Percentiles rank a stretch among this genome's conserved stretches.
These are phyloP conservation scores for Chytriomyces sp. DNA, from an alignment of 192 early-diverging fungal species.

Conservation along the genomic window DNA sequence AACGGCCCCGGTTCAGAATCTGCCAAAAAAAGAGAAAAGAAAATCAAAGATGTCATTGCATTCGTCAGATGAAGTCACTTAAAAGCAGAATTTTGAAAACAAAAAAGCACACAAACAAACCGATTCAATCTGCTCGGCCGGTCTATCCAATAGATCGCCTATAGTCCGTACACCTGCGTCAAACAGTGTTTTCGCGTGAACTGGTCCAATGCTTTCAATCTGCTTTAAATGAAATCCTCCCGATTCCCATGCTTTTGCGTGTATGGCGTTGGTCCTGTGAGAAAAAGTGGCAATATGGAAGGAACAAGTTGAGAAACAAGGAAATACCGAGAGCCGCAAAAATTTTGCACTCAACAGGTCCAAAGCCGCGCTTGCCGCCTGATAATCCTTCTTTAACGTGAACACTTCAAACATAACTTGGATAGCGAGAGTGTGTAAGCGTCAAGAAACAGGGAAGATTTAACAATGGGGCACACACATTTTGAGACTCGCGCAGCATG, in stretches of 20 bases:
- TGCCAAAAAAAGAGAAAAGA: constrained; percentile 20
- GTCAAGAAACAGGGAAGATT: neutral
- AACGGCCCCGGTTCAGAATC: constrained; percentile 60
- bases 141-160: constrained; percentile 38
- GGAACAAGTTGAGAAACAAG: constrained; percentile 4
- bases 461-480: constrained; percentile 36
- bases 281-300: too few relatives aligned
- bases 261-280: constrained; percentile 47
- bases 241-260: constrained; percentile 53
- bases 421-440: neutral
- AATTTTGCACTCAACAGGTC: constrained; percentile 43
- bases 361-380: constrained; percentile 34
- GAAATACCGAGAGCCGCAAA: neutral
- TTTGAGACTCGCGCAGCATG: constrained; percentile 42
- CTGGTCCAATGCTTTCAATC: constrained; percentile 63
- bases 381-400: constrained; percentile 34
- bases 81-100: neutral
- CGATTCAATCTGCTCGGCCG: constrained; percentile 58
- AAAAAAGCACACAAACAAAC: constrained; percentile 19
- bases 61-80: too few relatives aligned
- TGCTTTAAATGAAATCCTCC: constrained; percentile 58
- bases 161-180: constrained; percentile 54
- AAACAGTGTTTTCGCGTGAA: constrained; percentile 52
- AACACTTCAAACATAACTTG: constrained; percentile 46
- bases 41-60: too few relatives aligned